Base-by-base conservation (phyloP, 805 yeast genomes). In the Pichia nakasei region DNA sequence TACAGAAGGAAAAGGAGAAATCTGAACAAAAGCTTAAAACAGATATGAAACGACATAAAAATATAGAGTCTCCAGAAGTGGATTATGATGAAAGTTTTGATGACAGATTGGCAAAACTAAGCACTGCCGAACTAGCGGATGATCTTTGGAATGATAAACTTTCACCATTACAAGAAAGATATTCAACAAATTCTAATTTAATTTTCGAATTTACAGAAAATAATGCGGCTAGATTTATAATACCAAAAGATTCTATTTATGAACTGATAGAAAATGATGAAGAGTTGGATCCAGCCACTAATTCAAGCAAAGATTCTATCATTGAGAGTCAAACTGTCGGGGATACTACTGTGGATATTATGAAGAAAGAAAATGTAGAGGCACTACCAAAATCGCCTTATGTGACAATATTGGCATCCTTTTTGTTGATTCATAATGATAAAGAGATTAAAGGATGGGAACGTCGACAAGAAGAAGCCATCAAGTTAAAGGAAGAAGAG, bases 151-250 rank as follows among this genome's bases (percentile, higher is more conserved):
- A 81, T 38, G 77, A 71, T 48, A 78, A 76, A 52, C 62, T 85
- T 41, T 83, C 93, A 0, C 80, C 88, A 0, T 83, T 84, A 54
- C 94, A 85, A 55, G 89, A 82, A 52, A 73, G 78, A 57, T 84
- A 83, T 53, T 65, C 76, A 20, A 59, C 73, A 32, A 76, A 77
- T 52, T 87, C 94, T 0, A 82, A 85, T 42, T 59, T 93, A 34
- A 80, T 88, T 6, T 80, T 91, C 59, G 98, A 93, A 60, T 91
- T 80, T 64, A 73, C 73, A 22, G 97, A 93, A 53, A 81, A 80
- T 57, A 76, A 93, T 0, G 72, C 80, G 38, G 80, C 80, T 8
- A 72, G 97, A 46, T 91, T 74, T 54, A 65, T 73, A 46, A 57
- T 91, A 0, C 97, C 97, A 0, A 80, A 80, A 50, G 76, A 86